phyloP scores from a whole-genome alignment of 345 rosid species.

The Punica granatum region DNA sequence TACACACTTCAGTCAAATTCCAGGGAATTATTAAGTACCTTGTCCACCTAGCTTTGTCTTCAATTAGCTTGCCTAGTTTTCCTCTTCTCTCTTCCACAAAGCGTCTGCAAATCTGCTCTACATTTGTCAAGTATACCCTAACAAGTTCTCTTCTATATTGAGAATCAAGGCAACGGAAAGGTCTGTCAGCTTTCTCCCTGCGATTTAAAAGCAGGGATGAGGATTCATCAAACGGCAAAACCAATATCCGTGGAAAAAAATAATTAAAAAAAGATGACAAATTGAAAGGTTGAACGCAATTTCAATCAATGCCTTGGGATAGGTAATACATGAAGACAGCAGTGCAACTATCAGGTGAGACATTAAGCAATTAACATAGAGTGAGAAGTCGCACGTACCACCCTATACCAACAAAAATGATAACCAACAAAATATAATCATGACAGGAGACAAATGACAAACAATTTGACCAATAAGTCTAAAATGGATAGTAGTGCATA shows the following conservation, averaged over 20 bases:
- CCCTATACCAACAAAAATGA: background rate
- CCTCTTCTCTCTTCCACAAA: constrained; percentile 78
- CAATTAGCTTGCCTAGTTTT: constrained; percentile 61
- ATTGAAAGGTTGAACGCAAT: background rate
- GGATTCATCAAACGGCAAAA: background rate
- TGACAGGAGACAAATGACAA: background rate
- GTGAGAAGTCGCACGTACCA: background rate
- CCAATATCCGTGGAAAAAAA: background rate
- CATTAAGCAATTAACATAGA: background rate
- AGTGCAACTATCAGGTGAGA: background rate
- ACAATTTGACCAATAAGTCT: too few relatives aligned
- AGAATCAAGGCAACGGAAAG: constrained; percentile 86
- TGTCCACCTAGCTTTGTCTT: constrained; percentile 80
- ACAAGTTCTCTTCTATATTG: constrained; percentile 87
- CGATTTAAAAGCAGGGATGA: constrained; percentile 16
- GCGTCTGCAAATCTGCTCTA: constrained; percentile 77
- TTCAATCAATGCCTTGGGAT: too few relatives aligned
- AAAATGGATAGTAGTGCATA: too few relatives aligned
- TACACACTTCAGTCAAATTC: background rate
- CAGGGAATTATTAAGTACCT: constrained; percentile 36
- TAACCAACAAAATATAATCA: background rate
- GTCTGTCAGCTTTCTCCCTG: constrained; percentile 87
- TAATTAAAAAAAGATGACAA: background rate
- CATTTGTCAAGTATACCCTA: constrained; percentile 80
- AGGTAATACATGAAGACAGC: background rate